Evolutionary conservation across 169 alveolate species (phyloP).

Genomic region (Cryptosporidium tyzzeri): DNA sequence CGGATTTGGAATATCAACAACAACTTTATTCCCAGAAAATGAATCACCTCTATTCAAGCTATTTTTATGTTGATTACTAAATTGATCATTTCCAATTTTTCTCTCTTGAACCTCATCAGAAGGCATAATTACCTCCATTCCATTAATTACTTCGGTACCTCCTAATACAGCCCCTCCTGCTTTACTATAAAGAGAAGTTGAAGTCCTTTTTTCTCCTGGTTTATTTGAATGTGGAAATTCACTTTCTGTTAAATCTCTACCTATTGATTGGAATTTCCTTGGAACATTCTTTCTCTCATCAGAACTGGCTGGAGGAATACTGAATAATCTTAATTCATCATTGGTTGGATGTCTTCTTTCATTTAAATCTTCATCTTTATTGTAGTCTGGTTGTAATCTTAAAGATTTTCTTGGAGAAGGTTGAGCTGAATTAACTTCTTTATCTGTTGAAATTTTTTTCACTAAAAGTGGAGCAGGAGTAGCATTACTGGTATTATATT

Average conservation of each 20-base stretch:
- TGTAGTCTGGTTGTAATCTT: slow-evolving; percentile 55
- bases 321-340: slow-evolving; percentile 64
- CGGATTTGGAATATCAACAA: slow-evolving; percentile 20
- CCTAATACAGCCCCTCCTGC: not conserved
- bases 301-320: slow-evolving; percentile 56
- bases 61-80: not conserved
- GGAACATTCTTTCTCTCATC: slow-evolving; percentile 34
- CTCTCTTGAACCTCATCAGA: slow-evolving; percentile 22
- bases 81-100: not conserved
- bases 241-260: slow-evolving; percentile 35
- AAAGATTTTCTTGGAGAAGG: slow-evolving; percentile 71
- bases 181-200: slow-evolving; percentile 28
- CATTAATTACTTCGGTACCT: slow-evolving; percentile 9
- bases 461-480: not conserved
- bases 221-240: slow-evolving; percentile 39
- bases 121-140: slow-evolving; percentile 41
- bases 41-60: not conserved
- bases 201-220: slow-evolving; percentile 58
- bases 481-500: not conserved
- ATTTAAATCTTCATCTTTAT: not conserved
- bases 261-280: slow-evolving; percentile 41
- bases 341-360: slow-evolving; percentile 52
- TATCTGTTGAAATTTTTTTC: slow-evolving; percentile 48
- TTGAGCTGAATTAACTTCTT: slow-evolving; percentile 61
- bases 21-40: not conserved